A percentile compares a stretch with the other conserved stretches of the same genome.
These are phyloP conservation scores for Pseudozyma sp. DNA, from an alignment of 1,284 basidiomycete species.

Conservation along the genomic window DNA sequence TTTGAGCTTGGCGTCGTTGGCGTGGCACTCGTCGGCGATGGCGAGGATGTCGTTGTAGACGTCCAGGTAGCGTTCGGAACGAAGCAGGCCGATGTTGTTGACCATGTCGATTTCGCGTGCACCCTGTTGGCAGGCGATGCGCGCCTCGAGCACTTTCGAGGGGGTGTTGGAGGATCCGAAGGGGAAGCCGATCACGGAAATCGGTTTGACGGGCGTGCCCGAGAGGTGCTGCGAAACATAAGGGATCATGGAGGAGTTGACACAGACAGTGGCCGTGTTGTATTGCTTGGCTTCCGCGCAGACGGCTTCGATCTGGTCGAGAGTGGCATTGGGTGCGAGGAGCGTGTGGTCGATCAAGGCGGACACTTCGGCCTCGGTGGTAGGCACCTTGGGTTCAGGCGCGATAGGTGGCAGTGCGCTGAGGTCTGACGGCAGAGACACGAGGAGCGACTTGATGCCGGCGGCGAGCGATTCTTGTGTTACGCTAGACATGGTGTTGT, in stretches of 20 bases:
- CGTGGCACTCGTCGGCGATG: conserved; percentile 47
- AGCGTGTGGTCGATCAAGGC: conserved; percentile 64
- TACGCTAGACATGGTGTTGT: conserved; percentile 9
- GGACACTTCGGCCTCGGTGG: conserved; percentile 37
- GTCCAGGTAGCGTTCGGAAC: conserved; percentile 29
- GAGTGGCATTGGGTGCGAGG: conserved; percentile 55
- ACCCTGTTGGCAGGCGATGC: conserved; percentile 40
- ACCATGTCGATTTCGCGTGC: conserved; percentile 66
- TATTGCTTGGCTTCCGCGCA: conserved; percentile 51
- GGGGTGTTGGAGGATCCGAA: conserved; percentile 49
- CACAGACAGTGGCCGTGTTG: conserved; percentile 57
- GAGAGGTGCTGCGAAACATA: conserved; percentile 73
- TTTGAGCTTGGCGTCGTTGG: conserved; percentile 45
- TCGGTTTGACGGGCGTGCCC: conserved; percentile 39
- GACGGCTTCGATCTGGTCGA: conserved; percentile 42
- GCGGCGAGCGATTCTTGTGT: conserved; percentile 27
- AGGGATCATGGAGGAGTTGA: conserved; percentile 56
- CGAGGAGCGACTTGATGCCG: conserved; percentile 26
- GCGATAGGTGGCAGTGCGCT: conserved; percentile 24
- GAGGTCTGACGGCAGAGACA: conserved; percentile 21
- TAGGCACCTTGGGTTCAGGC: conserved; percentile 31
- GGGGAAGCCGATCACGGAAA: conserved; percentile 55
- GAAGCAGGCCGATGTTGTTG: conserved; percentile 60
- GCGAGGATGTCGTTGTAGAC: conserved; percentile 52
- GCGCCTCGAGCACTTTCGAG: conserved; percentile 54